Base-by-base conservation (phyloP, 129 eudicot genomes). In the Saussurea involucrata region DNA sequence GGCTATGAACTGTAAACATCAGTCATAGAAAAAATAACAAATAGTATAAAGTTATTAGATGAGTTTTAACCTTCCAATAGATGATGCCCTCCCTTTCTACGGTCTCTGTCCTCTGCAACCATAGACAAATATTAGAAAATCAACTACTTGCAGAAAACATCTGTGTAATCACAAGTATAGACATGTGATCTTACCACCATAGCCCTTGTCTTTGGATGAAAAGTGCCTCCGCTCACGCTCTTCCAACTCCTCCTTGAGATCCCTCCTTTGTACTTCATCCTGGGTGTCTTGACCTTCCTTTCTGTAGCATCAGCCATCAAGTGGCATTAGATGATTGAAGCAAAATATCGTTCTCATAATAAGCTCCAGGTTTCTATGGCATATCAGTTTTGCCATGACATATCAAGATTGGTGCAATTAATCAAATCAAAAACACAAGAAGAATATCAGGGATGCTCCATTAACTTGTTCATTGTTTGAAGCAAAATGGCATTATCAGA, bases 221-320 rank as follows among this genome's bases (percentile, higher is more conserved):
- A 95, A 95, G 83, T 95, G 99, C 64, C 87, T 86, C 67, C 96
- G 78, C 83, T 95, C 99, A 66, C 95, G 90, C 46, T 95, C 97
- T 78, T 90, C 92, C 77, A 95, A 81, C 85, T 95, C 99, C 1
- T 88, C 95, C 60, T 91, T 88, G 31, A 95, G 97, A 75, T 95
- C 87, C 88, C 97, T 90, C 95, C 78, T 92, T 79, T 92, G 92
- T 17, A 95, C 57, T 82, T 95, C 99, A 53, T 92, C 96, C 36
- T 95, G 92, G 55, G 99, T 95, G 84, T 95, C 97, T 78, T 95
- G 99, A 64, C 99, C 99, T n/a, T 95, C 97, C 87, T 83, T 89
- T 80, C 98, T 93, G 92, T 68, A 67, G 53, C 15, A 79, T 73
- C 12, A 25, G 34, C 37, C 46, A 79, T 9, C 63, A 76, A 31